Conservation (phyloP, 805 yeast genomes). For the Sugiyamaella boreocaroliniensis region DNA sequence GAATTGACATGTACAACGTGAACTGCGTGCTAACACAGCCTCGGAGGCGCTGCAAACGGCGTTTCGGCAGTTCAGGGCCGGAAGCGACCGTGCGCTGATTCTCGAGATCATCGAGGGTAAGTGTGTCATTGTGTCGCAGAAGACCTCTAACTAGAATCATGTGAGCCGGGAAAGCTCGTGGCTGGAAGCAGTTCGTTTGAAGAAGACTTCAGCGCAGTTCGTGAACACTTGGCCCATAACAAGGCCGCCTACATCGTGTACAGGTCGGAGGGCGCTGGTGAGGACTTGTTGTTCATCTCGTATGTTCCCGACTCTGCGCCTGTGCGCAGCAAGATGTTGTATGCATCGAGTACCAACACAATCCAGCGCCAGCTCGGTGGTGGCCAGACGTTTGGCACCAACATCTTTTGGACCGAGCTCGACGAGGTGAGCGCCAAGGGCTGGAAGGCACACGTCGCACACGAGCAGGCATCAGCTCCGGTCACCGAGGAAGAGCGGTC, state of each 20-base stretch:
- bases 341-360: constrained; percentile 83
- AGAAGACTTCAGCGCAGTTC: constrained; percentile 35
- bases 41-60: constrained; percentile 39
- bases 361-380: constrained; percentile 69
- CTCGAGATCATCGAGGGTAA: constrained; percentile 34
- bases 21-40: constrained; percentile 23
- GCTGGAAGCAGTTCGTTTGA: constrained; percentile 28
- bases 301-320: constrained; percentile 83
- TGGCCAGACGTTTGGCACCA: constrained; percentile 41
- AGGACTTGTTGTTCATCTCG: constrained; percentile 55
- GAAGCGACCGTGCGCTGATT: constrained; percentile 33
- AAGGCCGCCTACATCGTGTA: constrained; percentile 49
- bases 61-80: constrained; percentile 39
- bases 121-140: neutral
- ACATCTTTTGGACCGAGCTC: constrained; percentile 49
- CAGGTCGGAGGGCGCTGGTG: constrained; percentile 23
- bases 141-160: constrained; percentile 5
- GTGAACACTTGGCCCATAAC: constrained; percentile 28
- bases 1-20: constrained; percentile 18
- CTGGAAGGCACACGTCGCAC: constrained; percentile 37
- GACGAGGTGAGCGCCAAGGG: constrained; percentile 49
- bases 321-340: constrained; percentile 82
- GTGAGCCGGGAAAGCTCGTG: constrained; percentile 19
- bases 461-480: constrained; percentile 38
- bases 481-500: constrained; percentile 51